Conservation (phyloP, 345 rosid genomes). For the Eucalyptus coolabah region DNA sequence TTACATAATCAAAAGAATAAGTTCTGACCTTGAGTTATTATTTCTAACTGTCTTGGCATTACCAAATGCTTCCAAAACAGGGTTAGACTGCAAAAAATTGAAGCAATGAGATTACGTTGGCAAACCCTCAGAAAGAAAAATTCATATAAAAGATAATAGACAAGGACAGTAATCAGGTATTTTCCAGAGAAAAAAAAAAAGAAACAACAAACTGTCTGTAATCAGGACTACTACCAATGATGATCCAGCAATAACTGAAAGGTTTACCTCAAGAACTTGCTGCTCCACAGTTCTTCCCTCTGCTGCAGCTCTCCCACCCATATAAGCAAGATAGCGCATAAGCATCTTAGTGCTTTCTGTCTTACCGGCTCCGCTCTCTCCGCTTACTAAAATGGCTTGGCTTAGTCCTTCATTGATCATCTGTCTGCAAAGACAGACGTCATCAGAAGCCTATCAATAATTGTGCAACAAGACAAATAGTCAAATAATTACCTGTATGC, state of each 20-base stretch:
- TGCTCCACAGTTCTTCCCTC: conserved; percentile 92
- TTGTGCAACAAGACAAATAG: neutral
- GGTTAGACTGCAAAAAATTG: conserved; percentile 67
- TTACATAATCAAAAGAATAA: neutral
- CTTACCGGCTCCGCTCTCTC: conserved; percentile 99
- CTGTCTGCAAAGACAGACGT: conserved; percentile 29
- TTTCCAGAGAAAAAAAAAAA: neutral
- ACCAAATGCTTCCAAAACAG: conserved; percentile 98
- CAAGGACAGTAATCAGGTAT: neutral
- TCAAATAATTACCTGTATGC: conserved; percentile 62
- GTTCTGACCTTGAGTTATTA: conserved; percentile 81
- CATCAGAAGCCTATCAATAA: neutral
- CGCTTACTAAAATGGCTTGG: conserved; percentile 92
- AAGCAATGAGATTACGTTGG: neutral
- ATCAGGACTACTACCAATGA: neutral
- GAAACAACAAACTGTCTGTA: neutral
- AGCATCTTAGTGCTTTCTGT: conserved; percentile 98
- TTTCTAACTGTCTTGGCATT: conserved; percentile 97
- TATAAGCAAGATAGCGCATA: conserved; percentile 85
- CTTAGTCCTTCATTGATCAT: conserved; percentile 89
- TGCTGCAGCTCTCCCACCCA: conserved; percentile 80
- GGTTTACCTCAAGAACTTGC: conserved; percentile 83
- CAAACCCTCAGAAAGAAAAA: neutral
- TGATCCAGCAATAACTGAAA: neutral
- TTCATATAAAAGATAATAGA: neutral